Conservation (phyloP, 352 stramenopile genomes). For the Stramenopiles sp. region DNA sequence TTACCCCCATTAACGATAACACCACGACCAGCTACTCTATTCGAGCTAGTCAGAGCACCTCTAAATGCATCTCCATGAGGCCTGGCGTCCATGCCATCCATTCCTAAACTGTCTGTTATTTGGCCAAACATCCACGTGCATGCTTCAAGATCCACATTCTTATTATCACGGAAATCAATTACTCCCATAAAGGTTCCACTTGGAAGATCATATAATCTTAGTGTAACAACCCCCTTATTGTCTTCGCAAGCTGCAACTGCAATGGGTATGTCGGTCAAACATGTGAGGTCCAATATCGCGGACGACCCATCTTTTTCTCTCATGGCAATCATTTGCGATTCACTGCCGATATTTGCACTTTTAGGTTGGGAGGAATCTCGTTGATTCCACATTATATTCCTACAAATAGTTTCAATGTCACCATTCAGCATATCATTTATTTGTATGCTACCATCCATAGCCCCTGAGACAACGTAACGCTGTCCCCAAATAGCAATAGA, state of each 20-base stretch:
- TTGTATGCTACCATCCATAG: conserved; percentile 10
- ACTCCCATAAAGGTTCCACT: conserved; percentile 8
- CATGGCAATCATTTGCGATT: background rate
- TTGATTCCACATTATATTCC: background rate
- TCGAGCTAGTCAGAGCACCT: background rate
- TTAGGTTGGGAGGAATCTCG: background rate
- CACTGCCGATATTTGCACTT: background rate
- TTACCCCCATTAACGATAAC: background rate
- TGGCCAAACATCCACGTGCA: conserved; percentile 6
- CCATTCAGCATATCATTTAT: conserved; percentile 9
- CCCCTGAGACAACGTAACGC: conserved; percentile 8
- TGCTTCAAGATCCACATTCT: background rate
- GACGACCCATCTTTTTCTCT: conserved; percentile 1
- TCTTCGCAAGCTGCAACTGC: conserved; percentile 8
- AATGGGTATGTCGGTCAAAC: background rate
- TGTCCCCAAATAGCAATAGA: background rate
- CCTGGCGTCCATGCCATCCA: background rate
- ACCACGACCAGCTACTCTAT: background rate
- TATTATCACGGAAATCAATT: background rate
- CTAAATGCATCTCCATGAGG: conserved; percentile 5
- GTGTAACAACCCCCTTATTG: background rate
- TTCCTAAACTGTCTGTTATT: background rate
- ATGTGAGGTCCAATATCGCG: background rate
- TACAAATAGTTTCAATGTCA: background rate
- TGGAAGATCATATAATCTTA: conserved; percentile 2